These are phyloP conservation scores for Pythium aristosporum DNA, from an alignment of 352 stramenopile genomes.

Conservation along the genomic window DNA sequence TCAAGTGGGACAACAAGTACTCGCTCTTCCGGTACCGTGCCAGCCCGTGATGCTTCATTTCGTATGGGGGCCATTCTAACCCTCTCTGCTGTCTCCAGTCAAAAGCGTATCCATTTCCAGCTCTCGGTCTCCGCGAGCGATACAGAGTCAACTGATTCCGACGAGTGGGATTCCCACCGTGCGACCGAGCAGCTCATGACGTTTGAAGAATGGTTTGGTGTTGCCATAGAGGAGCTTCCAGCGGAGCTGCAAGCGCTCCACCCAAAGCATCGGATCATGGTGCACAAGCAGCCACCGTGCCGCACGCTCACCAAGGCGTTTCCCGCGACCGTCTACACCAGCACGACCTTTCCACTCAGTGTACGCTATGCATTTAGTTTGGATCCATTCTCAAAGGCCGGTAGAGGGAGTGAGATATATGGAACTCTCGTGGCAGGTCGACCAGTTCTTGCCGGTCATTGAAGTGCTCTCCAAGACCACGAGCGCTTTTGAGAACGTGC, in stretches of 20 bases:
- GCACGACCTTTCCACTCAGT: conserved; percentile 55
- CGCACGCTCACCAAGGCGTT: conserved; percentile 56
- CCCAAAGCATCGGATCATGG: conserved; percentile 51
- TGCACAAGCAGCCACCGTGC: conserved; percentile 45
- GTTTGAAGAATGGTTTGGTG: conserved; percentile 65
- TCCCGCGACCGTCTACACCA: conserved; percentile 56
- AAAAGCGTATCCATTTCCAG: conserved; percentile 43
- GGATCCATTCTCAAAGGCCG: neutral
- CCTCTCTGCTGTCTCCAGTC: conserved; percentile 15
- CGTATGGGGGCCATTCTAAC: no score
- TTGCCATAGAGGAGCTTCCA: conserved; percentile 42
- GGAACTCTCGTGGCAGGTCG: conserved; percentile 29
- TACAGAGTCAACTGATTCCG: conserved; percentile 9
- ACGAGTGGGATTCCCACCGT: conserved; percentile 33
- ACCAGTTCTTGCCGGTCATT: conserved; percentile 60
- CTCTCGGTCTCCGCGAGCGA: conserved; percentile 24
- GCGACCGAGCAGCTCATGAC: conserved; percentile 43
- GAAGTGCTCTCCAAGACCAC: conserved; percentile 72
- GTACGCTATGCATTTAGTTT: conserved; percentile 25
- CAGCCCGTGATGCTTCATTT: no score
- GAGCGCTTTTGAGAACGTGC: conserved; percentile 56
- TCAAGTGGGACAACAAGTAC: conserved; percentile 68
- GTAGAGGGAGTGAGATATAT: neutral
- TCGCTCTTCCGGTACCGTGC: conserved; percentile 45
- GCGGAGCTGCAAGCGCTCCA: conserved; percentile 29